These are phyloP conservation scores for Balakata baccata DNA, from an alignment of 345 rosid genomes.

Conservation along the genomic window DNA sequence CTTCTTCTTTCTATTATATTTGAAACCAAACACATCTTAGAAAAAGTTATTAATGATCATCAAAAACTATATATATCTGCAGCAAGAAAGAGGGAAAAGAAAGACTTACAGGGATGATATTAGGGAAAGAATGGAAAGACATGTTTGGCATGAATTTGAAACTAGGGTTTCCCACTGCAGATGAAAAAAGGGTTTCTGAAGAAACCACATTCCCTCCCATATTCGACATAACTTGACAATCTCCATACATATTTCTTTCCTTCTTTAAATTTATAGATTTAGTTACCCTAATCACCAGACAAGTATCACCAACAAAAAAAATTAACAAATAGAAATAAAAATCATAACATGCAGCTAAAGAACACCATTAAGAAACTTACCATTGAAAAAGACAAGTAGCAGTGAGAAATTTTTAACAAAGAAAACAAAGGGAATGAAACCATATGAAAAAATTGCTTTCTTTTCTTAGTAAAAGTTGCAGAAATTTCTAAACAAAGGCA, in stretches of 20 bases:
- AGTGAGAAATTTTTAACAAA: neutral
- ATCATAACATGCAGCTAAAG: neutral
- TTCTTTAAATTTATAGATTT: neutral
- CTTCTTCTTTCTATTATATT: conserved; percentile 62
- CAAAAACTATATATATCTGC: neutral
- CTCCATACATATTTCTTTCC: conserved; percentile 51
- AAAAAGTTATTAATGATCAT: neutral
- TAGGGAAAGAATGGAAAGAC: conserved; percentile 59
- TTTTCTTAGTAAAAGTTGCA: neutral
- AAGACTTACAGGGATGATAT: conserved; percentile 57
- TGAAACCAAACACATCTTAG: neutral
- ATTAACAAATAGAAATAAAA: neutral
- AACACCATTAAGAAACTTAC: neutral
- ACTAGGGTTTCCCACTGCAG: conserved; percentile 71
- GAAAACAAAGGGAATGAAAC: too few relatives aligned
- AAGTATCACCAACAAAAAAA: too few relatives aligned
- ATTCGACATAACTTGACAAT: conserved; percentile 65
- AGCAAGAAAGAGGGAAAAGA: neutral
- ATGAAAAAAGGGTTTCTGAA: conserved; percentile 51
- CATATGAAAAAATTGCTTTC: too few relatives aligned
- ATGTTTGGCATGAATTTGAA: conserved; percentile 54
- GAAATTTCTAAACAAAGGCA: neutral
- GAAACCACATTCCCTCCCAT: conserved; percentile 56
- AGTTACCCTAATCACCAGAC: too few relatives aligned
- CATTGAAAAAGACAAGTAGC: neutral